These are phyloP conservation scores for Gillenia trifoliata DNA, from an alignment of 306 rosid genomes.

Conservation along the genomic window DNA sequence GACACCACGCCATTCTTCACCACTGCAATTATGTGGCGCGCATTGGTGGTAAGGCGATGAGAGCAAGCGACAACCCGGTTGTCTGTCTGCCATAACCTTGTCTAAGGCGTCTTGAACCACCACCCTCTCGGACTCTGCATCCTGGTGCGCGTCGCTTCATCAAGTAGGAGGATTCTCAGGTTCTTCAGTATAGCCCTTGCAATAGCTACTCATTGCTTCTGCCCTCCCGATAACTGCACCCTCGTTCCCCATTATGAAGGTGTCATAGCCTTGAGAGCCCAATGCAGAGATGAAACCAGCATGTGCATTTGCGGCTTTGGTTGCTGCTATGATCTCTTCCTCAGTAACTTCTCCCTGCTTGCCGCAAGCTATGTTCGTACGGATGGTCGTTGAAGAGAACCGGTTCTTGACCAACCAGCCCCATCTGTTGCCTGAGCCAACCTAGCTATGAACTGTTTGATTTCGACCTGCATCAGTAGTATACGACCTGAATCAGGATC, in stretches of 20 bases:
- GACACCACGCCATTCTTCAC: slow-evolving; percentile 57
- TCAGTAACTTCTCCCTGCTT: slow-evolving; percentile 49
- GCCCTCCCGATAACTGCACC: slow-evolving; percentile 88
- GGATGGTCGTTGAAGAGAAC: slow-evolving; percentile 74
- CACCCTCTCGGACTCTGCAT: slow-evolving; percentile 76
- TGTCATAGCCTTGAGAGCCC: slow-evolving; percentile 68
- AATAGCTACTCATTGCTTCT: slow-evolving; percentile 83
- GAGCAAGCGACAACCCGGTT: slow-evolving; percentile 80
- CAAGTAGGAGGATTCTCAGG: slow-evolving; percentile 83
- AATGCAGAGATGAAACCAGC: slow-evolving; percentile 56
- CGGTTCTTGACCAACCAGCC: slow-evolving; percentile 92
- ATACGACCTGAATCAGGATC: slow-evolving; percentile 57
- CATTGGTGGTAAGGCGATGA: slow-evolving; percentile 72
- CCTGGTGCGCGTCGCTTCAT: slow-evolving; percentile 92
- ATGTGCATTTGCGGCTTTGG: slow-evolving; percentile 73
- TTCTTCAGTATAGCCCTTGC: no score
- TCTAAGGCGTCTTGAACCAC: slow-evolving; percentile 89
- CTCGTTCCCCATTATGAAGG: slow-evolving; percentile 75
- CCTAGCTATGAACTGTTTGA: slow-evolving; percentile 42
- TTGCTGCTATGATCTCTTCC: slow-evolving; percentile 70
- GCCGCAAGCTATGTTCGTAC: slow-evolving; percentile 70
- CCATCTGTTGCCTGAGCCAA: slow-evolving; percentile 86
- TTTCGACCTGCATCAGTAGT: slow-evolving; percentile 59
- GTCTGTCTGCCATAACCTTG: slow-evolving; percentile 69
- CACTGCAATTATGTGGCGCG: slow-evolving; percentile 68